These are phyloP conservation scores for Lachancea lanzarotensis DNA, from an alignment of 805 yeast genomes.

Conservation along the genomic window DNA sequence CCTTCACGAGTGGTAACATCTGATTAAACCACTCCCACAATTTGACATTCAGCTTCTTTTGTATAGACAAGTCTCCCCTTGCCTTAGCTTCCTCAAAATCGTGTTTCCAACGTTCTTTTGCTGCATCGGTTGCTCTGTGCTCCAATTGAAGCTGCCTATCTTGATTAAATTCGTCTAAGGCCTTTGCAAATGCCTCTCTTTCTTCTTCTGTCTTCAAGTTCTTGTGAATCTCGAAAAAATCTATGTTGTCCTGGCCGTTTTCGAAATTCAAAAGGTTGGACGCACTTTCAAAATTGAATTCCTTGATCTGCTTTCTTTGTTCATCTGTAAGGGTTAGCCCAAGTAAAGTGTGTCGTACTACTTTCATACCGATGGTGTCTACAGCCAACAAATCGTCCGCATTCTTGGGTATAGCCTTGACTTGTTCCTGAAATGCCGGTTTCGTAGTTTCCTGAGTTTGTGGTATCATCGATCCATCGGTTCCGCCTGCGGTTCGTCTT, in stretches of 20 bases:
- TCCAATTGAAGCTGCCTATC: constrained; percentile 75
- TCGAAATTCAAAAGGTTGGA: constrained; percentile 30
- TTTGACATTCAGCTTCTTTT: constrained; percentile 60
- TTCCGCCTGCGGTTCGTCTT: not conserved
- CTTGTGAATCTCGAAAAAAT: constrained; percentile 64
- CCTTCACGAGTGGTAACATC: constrained; percentile 61
- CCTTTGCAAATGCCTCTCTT: constrained; percentile 51
- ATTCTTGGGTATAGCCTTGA: constrained; percentile 47
- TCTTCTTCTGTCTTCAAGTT: constrained; percentile 42
- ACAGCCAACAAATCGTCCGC: constrained; percentile 55
- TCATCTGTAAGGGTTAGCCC: constrained; percentile 37
- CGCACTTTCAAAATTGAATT: constrained; percentile 34
- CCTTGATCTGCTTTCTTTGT: constrained; percentile 26
- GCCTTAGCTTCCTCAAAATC: constrained; percentile 62
- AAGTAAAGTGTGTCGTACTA: constrained; percentile 65
- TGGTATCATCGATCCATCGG: not conserved
- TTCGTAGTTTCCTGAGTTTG: constrained; percentile 11
- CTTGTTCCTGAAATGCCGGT: constrained; percentile 20
- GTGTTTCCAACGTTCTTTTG: constrained; percentile 82
- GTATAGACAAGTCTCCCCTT: constrained; percentile 50
- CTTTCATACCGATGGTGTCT: constrained; percentile 69
- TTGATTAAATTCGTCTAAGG: constrained; percentile 63
- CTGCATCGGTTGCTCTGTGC: constrained; percentile 69
- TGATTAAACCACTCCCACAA: constrained; percentile 80
- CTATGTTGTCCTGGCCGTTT: constrained; percentile 31